These are phyloP conservation scores for Boechera retrofracta DNA, from an alignment of 345 rosid genomes.

Conservation along the genomic window DNA sequence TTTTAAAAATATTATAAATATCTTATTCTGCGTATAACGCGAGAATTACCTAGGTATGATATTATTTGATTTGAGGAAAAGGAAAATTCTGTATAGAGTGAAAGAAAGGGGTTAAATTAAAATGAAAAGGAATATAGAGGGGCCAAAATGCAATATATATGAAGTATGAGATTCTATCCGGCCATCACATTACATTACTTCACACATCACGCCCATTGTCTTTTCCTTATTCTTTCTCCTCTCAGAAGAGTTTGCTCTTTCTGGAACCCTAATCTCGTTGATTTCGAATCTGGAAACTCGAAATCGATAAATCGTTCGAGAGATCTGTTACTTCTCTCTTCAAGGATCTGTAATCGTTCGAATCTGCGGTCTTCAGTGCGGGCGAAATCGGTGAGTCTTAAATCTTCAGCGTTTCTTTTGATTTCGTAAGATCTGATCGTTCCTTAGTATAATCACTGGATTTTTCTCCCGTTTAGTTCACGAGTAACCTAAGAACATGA, in stretches of 20 bases:
- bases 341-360: constrained; percentile 16
- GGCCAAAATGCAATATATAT: constrained; percentile 25
- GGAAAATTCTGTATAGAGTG: not conserved
- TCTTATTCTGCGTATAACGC: too few species aligned
- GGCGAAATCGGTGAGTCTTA: constrained; percentile 22
- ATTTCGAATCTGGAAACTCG: constrained; percentile 12
- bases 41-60: too few species aligned
- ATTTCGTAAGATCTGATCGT: constrained; percentile 37
- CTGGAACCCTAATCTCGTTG: constrained; percentile 38
- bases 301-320: not conserved
- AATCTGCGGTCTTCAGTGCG: constrained; percentile 19
- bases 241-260: constrained; percentile 23
- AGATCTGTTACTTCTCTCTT: constrained; percentile 35
- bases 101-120: not conserved
- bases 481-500: not conserved
- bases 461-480: constrained; percentile 8
- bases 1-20: too few species aligned
- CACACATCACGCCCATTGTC: constrained; percentile 6
- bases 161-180: constrained; percentile 33
- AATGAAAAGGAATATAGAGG: not conserved
- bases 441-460: not conserved
- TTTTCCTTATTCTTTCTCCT: constrained; percentile 30
- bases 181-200: constrained; percentile 10
- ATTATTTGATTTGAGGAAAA: not conserved
- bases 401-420: constrained; percentile 4